These are phyloP conservation scores for Parathielavia hyrcaniae DNA, from an alignment of 495 filamentous ascomycete species.

Conservation along the genomic window DNA sequence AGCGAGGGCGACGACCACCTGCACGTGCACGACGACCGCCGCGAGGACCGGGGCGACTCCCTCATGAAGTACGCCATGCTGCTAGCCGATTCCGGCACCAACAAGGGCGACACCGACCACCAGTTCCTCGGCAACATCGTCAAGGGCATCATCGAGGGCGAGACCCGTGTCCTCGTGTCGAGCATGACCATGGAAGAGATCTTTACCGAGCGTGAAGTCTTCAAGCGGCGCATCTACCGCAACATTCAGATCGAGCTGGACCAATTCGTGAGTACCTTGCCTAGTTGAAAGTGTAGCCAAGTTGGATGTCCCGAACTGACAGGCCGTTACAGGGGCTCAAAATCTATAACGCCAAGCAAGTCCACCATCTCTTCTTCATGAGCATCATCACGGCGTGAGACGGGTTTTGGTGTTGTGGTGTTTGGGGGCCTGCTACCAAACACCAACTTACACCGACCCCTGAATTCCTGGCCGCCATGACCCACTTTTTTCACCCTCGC, in stretches of 20 bases:
- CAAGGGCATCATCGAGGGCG: slow-evolving; percentile 83
- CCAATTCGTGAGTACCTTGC: no score
- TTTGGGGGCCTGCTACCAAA: no score
- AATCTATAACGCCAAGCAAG: slow-evolving; percentile 60
- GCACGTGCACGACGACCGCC: slow-evolving; percentile 13
- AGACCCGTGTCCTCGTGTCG: slow-evolving; percentile 70
- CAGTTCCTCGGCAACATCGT: slow-evolving; percentile 76
- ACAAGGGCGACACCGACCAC: slow-evolving; percentile 37
- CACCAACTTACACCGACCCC: background rate
- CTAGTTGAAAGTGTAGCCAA: no score
- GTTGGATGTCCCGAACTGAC: no score
- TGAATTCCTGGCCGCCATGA: background rate
- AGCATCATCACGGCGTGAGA: no score
- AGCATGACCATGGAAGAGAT: slow-evolving; percentile 86
- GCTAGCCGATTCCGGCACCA: slow-evolving; percentile 54
- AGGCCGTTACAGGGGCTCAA: no score
- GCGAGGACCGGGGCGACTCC: slow-evolving; percentile 46
- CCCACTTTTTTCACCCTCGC: background rate
- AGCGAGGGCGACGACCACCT: slow-evolving; percentile 17
- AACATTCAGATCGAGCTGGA: slow-evolving; percentile 70
- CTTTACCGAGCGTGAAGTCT: slow-evolving; percentile 70
- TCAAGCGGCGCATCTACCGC: slow-evolving; percentile 69
- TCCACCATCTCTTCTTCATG: background rate
- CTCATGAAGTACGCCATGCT: slow-evolving; percentile 73
- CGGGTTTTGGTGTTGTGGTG: background rate